Evolutionary conservation across 352 stramenopile species (phyloP), one percentile per base, ranked within the genome.

Genomic region (Pythium scleroteichum): DNA sequence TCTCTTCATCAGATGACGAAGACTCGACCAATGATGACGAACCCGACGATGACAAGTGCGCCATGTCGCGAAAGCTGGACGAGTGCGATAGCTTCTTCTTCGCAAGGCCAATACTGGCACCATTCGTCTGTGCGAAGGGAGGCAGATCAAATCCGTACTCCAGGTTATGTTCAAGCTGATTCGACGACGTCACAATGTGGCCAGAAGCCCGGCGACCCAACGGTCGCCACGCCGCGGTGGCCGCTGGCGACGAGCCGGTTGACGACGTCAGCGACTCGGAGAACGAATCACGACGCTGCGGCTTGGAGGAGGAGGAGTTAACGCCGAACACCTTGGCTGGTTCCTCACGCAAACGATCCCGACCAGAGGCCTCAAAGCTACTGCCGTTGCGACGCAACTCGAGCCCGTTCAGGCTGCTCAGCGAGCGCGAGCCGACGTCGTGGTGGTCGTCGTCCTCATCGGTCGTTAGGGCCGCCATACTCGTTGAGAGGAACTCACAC

Each of bases 401-500:
- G 44, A 64, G 46, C 42, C 65, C 65, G 49, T 56, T 64, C 9
- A 72, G 49, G 44, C 53, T 72, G 38, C 45, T 57, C 4, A 72
- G 44, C 44, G 65, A 72, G 20, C 65, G 65, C 42, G 65, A 72
- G 27, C 59, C 59, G 20, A 72, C 65, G 52, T 65, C 63, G 19
- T 64, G 26, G 19, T 57, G 52, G 20, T 69, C 64, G 20, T 72
- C 54, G 41, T 72, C 65, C 19, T 72, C 65, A 24, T 73, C 66
- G 2, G 66, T 70, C 51, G 68, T 72, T 17, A 75, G 53, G 32
- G 68, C 68, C 26, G 59, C 42, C 68, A 75, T 72, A 48, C 68
- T 72, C 10, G 63, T 55, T 14, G 68, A 75, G 45, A 75, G 64
- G 32, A 75, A 75, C 58, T 75, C 68, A 24, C 46, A 58, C 68